Evolutionary conservation across 192 early-diverging fungal species (phyloP).

Genomic region (Podila clonocystis): DNA sequence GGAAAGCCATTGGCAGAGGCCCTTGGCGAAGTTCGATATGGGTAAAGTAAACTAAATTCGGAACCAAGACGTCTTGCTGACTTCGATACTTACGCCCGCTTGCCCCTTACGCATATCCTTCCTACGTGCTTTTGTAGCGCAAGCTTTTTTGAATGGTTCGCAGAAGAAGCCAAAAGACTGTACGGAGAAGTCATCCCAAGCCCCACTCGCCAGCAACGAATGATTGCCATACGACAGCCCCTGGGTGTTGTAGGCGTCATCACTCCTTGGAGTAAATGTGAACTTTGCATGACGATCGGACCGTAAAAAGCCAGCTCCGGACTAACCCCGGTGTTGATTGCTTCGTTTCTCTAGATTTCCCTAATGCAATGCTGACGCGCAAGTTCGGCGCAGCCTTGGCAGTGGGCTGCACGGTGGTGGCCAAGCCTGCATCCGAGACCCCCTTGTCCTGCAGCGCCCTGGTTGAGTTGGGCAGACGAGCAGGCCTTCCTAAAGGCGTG

Average conservation of each 20-base stretch:
- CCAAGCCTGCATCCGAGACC: constrained; percentile 74
- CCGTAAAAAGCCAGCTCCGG: background rate
- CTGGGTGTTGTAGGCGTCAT: constrained; percentile 80
- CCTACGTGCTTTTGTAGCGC: constrained; percentile 25
- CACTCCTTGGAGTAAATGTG: constrained; percentile 72
- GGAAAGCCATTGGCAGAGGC: constrained; percentile 77
- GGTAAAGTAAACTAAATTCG: constrained; percentile 12
- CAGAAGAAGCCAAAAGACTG: constrained; percentile 82
- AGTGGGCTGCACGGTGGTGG: constrained; percentile 78
- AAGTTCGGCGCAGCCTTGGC: constrained; percentile 81
- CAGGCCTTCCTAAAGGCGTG: constrained; percentile 75
- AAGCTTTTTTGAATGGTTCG: constrained; percentile 83
- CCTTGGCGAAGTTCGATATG: constrained; percentile 53
- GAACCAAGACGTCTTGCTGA: background rate
- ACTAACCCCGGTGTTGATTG: background rate
- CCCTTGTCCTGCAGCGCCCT: constrained; percentile 65
- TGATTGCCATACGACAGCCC: constrained; percentile 79
- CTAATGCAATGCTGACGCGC: constrained; percentile 84
- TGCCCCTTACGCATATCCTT: background rate
- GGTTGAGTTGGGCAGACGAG: constrained; percentile 60
- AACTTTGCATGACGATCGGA: background rate
- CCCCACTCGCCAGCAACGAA: constrained; percentile 58
- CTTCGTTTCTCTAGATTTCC: constrained; percentile 73
- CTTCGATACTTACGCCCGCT: background rate
- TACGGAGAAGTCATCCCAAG: constrained; percentile 85